Evolutionary conservation across 805 yeast genomes (phyloP), one percentile per base, ranked within the genome.

Genomic region (Tetrapisispora nanseiensis): DNA sequence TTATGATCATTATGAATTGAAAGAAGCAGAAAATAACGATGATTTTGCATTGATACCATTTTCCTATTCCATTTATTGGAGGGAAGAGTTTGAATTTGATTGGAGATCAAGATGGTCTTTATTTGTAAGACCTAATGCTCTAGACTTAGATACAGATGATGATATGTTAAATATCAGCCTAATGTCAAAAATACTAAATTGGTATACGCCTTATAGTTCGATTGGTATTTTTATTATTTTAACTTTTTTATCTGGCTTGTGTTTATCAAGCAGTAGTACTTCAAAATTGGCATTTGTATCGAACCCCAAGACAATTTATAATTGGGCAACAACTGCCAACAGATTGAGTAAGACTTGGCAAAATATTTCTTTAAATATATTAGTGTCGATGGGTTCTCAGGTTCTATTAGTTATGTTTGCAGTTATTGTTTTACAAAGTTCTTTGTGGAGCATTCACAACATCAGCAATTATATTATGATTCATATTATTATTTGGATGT

Each of bases 11-110:
- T 76, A 71, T 49, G 76, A 78, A 31, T 55, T 86, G 7, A 62
- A 71, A 18, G 62, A 72, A 4, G 62, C 67, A 21, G 55, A 66
- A 9, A 63, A 63, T 8, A 50, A 48, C 26, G 51, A 46, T 15
- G 69, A 66, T 11, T 52, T 59, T n/a, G 55, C 65, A 1, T 55
- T 68, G 29, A 73, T 86, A 27, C 89, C 90, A 3, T 86, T 77
- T 62, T 82, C 95, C 1, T 87, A 86, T 52, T 76, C 95, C 1
- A 86, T 87, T 3, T 82, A 82, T 55, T 86, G 95, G 94, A 70
- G 92, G 57, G 94, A 86, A 57, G 95, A 86, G 46, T 65, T 66
- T 33, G 71, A 76, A 2, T 67, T 83, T 20, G 71, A 72, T 21
- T 82, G 86, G 72, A 69, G 71, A 39, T 69, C 78, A 45, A 69